phyloP scores from a whole-genome alignment of 2,329 filamentous ascomycete species.

The Penicillium sp. region DNA sequence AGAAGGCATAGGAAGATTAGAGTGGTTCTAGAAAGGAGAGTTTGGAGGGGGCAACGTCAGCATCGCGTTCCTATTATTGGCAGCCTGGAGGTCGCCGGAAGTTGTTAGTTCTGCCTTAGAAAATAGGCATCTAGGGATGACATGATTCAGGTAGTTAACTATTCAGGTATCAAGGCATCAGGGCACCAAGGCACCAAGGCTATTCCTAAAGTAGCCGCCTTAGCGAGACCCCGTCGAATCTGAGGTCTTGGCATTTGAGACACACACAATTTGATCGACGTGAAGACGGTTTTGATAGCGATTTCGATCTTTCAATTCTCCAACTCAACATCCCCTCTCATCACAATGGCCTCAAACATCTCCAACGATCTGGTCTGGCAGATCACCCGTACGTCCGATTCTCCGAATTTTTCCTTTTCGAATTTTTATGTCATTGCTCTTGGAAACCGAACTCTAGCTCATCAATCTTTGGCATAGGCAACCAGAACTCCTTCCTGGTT shows the following conservation, averaged over 20 bases:
- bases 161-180: slow-evolving; percentile 17
- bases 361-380: slow-evolving; percentile 93
- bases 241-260: slow-evolving; percentile 27
- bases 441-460: slow-evolving; percentile 7
- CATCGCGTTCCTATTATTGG: slow-evolving; percentile 1
- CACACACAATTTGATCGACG: slow-evolving; percentile 27
- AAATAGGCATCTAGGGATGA: slow-evolving; percentile 3
- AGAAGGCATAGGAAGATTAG: slow-evolving; percentile 2
- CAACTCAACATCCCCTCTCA: slow-evolving; percentile 25
- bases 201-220: slow-evolving; percentile 39
- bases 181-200: slow-evolving; percentile 7
- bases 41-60: slow-evolving; percentile 4
- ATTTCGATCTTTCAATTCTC: slow-evolving; percentile 29
- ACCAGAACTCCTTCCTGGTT: slow-evolving; percentile 86
- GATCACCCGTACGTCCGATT: slow-evolving; percentile 75
- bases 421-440: background rate
- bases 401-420: background rate
- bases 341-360: slow-evolving; percentile 63
- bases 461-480: slow-evolving; percentile 56
- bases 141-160: background rate
- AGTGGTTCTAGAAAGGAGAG: background rate
- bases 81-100: slow-evolving; percentile 9
- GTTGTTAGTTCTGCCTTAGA: slow-evolving; percentile 2
- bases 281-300: slow-evolving; percentile 14
- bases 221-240: slow-evolving; percentile 36